phyloP scores from a whole-genome alignment of 495 filamentous ascomycete genomes.

The Cercophora scortea region DNA sequence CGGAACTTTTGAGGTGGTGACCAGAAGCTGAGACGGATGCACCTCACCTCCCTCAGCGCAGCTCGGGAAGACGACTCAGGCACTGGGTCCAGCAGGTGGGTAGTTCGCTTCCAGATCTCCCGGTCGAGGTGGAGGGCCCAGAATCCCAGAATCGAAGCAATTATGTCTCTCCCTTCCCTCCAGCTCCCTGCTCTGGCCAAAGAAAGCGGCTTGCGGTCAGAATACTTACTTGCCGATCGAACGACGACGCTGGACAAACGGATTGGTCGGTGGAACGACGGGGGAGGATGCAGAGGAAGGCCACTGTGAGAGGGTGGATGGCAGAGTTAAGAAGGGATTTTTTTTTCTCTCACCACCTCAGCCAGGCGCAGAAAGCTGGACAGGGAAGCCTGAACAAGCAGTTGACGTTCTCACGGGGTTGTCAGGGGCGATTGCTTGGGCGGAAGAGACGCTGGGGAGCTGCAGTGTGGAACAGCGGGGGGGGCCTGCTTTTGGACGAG shows the following conservation, averaged over 20 bases:
- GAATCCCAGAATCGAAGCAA: too few species aligned
- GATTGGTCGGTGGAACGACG: constrained; percentile 1
- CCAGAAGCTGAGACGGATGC: neutral
- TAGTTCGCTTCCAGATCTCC: too few species aligned
- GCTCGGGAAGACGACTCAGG: too few species aligned
- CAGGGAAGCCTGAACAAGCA: constrained; percentile 27
- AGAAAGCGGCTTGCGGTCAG: constrained; percentile 7
- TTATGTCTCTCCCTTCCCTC: too few species aligned
- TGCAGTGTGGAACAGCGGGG: neutral
- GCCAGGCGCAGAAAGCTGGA: constrained; percentile 11
- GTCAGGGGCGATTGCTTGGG: constrained; percentile 27
- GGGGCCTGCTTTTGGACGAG: neutral
- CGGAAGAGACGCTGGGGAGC: constrained; percentile 6
- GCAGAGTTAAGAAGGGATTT: constrained; percentile 25
- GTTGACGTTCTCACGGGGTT: constrained; percentile 21
- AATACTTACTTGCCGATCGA: constrained; percentile 11
- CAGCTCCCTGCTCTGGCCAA: neutral
- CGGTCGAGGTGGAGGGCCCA: too few species aligned
- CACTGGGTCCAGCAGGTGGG: too few species aligned
- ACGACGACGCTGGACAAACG: constrained; percentile 13
- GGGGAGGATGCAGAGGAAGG: neutral
- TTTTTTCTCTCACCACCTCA: constrained; percentile 17
- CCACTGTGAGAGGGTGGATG: constrained; percentile 5
- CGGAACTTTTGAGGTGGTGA: neutral
- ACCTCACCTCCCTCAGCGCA: too few species aligned